phyloP scores from a whole-genome alignment of 805 yeast genomes.

The Candida tallmaniae region DNA sequence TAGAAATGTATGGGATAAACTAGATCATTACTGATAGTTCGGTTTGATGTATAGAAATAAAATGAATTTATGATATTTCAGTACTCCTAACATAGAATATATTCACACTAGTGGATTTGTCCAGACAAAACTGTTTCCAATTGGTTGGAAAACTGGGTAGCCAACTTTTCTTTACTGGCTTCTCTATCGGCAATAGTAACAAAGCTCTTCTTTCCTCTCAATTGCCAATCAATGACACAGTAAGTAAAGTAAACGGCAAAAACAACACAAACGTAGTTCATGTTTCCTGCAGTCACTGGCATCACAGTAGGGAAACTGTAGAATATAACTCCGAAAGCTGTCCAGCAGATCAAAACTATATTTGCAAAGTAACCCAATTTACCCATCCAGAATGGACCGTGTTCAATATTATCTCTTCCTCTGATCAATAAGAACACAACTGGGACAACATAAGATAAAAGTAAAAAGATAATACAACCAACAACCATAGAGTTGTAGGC shows the following conservation, averaged over 20 bases:
- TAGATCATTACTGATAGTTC: too few species aligned
- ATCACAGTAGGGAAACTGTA: conserved; percentile 60
- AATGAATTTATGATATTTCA: too few species aligned
- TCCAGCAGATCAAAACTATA: conserved; percentile 50
- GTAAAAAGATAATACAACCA: conserved; percentile 56
- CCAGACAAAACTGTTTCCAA: neutral
- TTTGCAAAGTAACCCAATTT: conserved; percentile 49
- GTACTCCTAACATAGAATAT: too few species aligned
- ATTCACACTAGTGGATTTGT: neutral
- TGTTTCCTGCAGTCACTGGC: conserved; percentile 57
- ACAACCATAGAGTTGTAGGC: conserved; percentile 64
- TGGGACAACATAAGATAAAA: conserved; percentile 57
- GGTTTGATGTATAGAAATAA: too few species aligned
- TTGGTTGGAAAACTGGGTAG: conserved; percentile 17
- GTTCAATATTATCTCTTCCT: conserved; percentile 50
- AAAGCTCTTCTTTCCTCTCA: conserved; percentile 25
- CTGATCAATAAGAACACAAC: conserved; percentile 40
- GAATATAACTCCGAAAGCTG: conserved; percentile 54
- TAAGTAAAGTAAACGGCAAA: conserved; percentile 37
- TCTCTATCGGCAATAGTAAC: conserved; percentile 20
- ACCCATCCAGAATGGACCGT: conserved; percentile 69
- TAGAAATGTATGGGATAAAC: too few species aligned
- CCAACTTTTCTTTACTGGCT: conserved; percentile 15
- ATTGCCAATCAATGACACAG: conserved; percentile 43
- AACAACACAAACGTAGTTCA: conserved; percentile 66